phyloP scores from a whole-genome alignment of 1,139 yeast species.

The Lizanozyma gosingica region DNA sequence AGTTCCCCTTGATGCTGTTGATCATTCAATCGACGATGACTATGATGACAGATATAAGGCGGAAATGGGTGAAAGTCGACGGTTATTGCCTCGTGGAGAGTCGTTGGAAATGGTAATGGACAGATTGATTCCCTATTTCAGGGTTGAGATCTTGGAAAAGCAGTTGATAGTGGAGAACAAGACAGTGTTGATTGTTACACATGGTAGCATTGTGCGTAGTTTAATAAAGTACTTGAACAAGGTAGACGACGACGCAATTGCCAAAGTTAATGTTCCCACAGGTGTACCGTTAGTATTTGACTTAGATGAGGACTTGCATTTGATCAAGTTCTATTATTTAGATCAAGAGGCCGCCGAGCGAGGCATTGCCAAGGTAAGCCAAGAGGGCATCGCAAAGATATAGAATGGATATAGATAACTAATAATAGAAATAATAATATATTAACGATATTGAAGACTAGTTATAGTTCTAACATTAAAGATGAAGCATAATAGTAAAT shows the following conservation, averaged over 20 bases:
- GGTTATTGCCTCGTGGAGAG: conserved; percentile 53
- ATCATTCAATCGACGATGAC: conserved; percentile 15
- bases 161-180: conserved; percentile 23
- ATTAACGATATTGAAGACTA: too few relatives aligned
- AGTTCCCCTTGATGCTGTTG: conserved; percentile 12
- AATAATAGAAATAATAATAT: too few relatives aligned
- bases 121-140: conserved; percentile 50
- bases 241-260: conserved; percentile 55
- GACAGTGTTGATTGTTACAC: conserved; percentile 58
- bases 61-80: conserved; percentile 10
- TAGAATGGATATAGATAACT: too few relatives aligned
- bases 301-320: conserved; percentile 11
- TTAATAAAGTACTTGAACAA: conserved; percentile 49
- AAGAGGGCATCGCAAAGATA: not conserved
- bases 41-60: conserved; percentile 41
- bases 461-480: too few relatives aligned
- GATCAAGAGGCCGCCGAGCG: not conserved
- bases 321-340: not conserved
- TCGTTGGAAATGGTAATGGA: conserved; percentile 58
- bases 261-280: conserved; percentile 64
- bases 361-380: not conserved
- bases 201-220: conserved; percentile 70
- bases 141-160: conserved; percentile 26
- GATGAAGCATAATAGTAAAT: too few relatives aligned
- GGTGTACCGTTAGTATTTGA: conserved; percentile 66